Evolutionary conservation across 2,329 filamentous ascomycete genomes (phyloP).

Genomic region (Grosmannia serpens): DNA sequence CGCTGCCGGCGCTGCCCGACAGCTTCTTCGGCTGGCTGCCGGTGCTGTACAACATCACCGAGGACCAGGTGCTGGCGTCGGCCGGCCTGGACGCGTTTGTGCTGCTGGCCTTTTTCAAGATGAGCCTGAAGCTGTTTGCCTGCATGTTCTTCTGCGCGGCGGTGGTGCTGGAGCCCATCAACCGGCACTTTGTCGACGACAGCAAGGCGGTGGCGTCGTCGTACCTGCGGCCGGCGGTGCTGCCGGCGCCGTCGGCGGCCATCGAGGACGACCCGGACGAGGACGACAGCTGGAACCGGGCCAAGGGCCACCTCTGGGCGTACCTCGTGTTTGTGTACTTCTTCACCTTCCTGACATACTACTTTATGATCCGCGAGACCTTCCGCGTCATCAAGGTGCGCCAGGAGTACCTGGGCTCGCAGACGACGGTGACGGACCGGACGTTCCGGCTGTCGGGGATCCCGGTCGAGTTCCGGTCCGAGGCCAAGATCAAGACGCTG

Average conservation of each 20-base stretch:
- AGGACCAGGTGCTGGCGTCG: constrained; percentile 79
- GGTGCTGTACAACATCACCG: constrained; percentile 69
- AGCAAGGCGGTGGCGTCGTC: not conserved
- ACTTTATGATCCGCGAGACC: constrained; percentile 74
- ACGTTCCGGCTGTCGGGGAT: constrained; percentile 89
- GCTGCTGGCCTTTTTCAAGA: constrained; percentile 91
- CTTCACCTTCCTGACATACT: constrained; percentile 72
- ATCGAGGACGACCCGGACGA: constrained; percentile 10
- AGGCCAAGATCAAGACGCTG: constrained; percentile 73
- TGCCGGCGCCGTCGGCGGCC: not conserved
- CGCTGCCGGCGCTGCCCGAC: constrained; percentile 69
- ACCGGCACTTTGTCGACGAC: constrained; percentile 47
- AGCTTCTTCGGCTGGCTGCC: constrained; percentile 91
- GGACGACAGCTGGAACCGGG: constrained; percentile 21
- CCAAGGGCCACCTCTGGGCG: constrained; percentile 65
- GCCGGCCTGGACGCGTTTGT: constrained; percentile 94
- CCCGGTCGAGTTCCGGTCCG: constrained; percentile 64
- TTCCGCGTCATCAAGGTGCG: constrained; percentile 73
- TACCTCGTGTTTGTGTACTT: constrained; percentile 93
- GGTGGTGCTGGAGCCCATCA: constrained; percentile 74
- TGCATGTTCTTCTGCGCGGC: constrained; percentile 73
- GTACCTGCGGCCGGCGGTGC: not conserved
- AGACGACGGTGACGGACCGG: constrained; percentile 90
- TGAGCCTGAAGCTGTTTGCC: constrained; percentile 75
- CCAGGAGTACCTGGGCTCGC: constrained; percentile 84